A percentile compares a stretch with the other conserved stretches of the same genome.
Conservation (phyloP, 2,329 filamentous ascomycete genomes). For the Akanthomyces uredinophilus region DNA sequence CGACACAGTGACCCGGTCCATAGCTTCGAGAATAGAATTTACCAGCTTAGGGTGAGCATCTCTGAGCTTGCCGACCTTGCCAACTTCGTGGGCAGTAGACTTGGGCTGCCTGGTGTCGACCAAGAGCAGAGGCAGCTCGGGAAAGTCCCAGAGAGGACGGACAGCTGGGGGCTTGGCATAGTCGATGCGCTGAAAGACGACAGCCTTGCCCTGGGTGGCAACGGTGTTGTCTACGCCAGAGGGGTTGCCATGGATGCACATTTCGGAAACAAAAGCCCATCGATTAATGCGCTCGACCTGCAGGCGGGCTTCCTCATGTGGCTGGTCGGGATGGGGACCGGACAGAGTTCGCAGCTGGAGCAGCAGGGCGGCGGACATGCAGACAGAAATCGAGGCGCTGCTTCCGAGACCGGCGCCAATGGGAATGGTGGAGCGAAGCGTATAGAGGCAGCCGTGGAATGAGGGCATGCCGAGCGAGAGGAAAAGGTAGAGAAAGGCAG, state of each 20-base stretch:
- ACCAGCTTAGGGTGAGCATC: conserved; percentile 70
- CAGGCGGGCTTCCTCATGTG: conserved; percentile 75
- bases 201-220: conserved; percentile 85
- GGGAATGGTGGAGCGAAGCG: conserved; percentile 86
- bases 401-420: conserved; percentile 88
- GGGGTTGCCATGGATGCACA: conserved; percentile 96
- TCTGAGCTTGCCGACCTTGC: conserved; percentile 72
- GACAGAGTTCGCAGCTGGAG: conserved; percentile 83
- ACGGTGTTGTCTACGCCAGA: conserved; percentile 98
- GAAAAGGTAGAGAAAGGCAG: conserved; percentile 88
- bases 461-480: conserved; percentile 76
- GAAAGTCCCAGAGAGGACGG: conserved; percentile 75
- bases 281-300: conserved; percentile 94
- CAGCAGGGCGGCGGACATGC: conserved; percentile 76
- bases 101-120: conserved; percentile 86
- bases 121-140: conserved; percentile 82
- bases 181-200: conserved; percentile 79
- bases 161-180: conserved; percentile 74
- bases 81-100: conserved; percentile 80
- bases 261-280: conserved; percentile 95
- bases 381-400: conserved; percentile 91
- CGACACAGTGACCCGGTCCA: conserved; percentile 64
- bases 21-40: conserved; percentile 75
- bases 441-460: conserved; percentile 80
- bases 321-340: conserved; percentile 88